Conservation (phyloP, 1,284 basidiomycete genomes). For the Cryptococcus sp. region DNA sequence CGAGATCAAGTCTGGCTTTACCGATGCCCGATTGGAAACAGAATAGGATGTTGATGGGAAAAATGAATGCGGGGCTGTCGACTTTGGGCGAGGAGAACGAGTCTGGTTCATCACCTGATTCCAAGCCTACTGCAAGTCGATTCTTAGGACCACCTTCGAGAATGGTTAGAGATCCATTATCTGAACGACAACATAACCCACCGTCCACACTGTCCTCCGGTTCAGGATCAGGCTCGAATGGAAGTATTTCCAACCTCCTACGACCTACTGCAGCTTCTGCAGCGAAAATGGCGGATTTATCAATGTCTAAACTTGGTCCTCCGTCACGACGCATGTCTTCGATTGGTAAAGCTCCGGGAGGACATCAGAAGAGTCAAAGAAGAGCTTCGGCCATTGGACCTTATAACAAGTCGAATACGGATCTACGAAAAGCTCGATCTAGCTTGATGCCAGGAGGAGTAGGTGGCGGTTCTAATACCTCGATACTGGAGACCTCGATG, state of each 20-base stretch:
- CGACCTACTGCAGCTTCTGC: neutral
- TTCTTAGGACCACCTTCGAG: neutral
- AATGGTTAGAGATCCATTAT: neutral
- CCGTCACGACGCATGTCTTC: neutral
- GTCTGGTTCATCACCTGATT: neutral
- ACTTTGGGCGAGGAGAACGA: conserved; percentile 1
- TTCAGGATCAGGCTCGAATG: neutral
- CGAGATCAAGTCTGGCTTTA: neutral
- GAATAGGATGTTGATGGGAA: conserved; percentile 20
- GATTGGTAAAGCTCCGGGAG: neutral
- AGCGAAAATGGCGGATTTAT: neutral
- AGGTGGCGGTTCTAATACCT: neutral
- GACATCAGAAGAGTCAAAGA: neutral
- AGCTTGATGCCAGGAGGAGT: neutral
- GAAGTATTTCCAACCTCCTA: neutral
- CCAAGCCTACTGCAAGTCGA: neutral
- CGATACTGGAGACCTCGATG: neutral
- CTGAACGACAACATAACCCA: neutral
- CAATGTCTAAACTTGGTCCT: neutral
- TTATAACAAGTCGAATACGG: neutral
- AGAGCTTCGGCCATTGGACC: neutral
- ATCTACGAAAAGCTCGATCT: neutral
- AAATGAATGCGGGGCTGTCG: neutral
- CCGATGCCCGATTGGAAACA: conserved; percentile 21
- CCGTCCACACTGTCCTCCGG: neutral